Base-by-base conservation (phyloP, 2,329 filamentous ascomycete species). In the Thielaviopsis ethacetica region DNA sequence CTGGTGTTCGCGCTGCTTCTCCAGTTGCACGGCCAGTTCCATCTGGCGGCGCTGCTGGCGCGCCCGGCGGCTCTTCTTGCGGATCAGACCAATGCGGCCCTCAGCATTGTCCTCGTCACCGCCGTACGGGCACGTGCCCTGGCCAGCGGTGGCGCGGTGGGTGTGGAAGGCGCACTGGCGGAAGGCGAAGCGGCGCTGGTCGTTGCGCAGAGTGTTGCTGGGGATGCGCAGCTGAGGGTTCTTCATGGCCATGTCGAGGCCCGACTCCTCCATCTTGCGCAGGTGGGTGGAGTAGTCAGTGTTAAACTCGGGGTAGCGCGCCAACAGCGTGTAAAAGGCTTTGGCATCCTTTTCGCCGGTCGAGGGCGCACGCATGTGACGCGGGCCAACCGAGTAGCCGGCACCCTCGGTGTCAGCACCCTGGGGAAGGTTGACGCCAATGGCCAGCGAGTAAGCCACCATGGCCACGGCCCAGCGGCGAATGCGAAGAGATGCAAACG, bases 151-250 rank as follows among this genome's bases (percentile, higher is more conserved):
- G 4, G 76, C 73, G 21, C 79, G 72, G 64, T 82, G 79, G 44
- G 76, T 79, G 66, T 82, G 79, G 64, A 82, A 82, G 13, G 78
- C 79, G 66, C 79, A 82, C 67, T 79, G 76, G 24, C 79, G 72
- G 66, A 81, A 82, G n/a, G 79, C 79, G 64, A 81, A 81, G 56
- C 76, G 71, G 41, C 79, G 76, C 69, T 81, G 76, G 53, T 79
- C 78, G 67, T 75, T 79, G 62, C 75, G 72, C 22, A 82, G 70
- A 59, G 71, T 71, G 70, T 82, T 82, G 63, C 74, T 76, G 15
- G 77, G 76, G 57, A 82, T 74, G 62, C 79, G 73, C 22, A 82
- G 74, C 68, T 81, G 79, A 15, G 79, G 79, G 69, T 82, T 82
- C 72, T 82, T 82, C 69, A 79, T 72, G 63, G 75, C 71, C 44